Base-by-base conservation (phyloP, 2,329 filamentous ascomycete genomes). In the Diaporthe sp. region DNA sequence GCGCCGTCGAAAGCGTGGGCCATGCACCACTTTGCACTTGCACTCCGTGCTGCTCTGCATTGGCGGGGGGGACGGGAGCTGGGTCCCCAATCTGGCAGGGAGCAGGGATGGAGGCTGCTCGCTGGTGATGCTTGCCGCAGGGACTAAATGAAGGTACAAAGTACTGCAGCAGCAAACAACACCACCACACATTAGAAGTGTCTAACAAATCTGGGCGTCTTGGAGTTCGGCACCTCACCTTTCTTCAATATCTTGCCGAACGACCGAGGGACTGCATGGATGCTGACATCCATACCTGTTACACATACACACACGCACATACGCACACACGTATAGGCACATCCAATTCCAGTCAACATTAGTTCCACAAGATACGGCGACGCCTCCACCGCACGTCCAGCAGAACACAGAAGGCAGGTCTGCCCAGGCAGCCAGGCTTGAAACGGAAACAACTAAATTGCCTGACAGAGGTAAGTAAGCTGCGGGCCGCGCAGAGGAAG, bases 11-110 rank as follows among this genome's bases (percentile, higher is more conserved):
- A 68, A 51, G 62, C 62, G 62, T 68, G 62, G 62, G 31, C 62
- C 62, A 39, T 25, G 31, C 31, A 51, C 42, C 61, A 44, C 61
- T 51, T 12, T 51, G 61, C 44, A 37, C 59, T 46, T 46, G 57
- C 19, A 42, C 37, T 67, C 34, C 25, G 49, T 17, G 62, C 44
- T 9, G 31, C 46, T 28, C 62, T 68, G 62, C 58, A 73, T 65
- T 61, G 57, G 57, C 57, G 70, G 70, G 70, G 39, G 57, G 58
- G 44, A 39, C 70, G 70, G 70, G 70, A 73, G 70, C 70, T 65
- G 70, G 70, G 70, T 72, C 70, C 62, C 46, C 70, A 73, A 73
- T 73, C 70, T 62, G 51, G 57, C 58, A 65, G 58, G 57, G 70
- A 13, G 39, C 70, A 73, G 70, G 70, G 70, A 46, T 31, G n/a